Evolutionary conservation across 2,329 filamentous ascomycete genomes (phyloP).

Genomic region (Colletotrichum spaethianum): DNA sequence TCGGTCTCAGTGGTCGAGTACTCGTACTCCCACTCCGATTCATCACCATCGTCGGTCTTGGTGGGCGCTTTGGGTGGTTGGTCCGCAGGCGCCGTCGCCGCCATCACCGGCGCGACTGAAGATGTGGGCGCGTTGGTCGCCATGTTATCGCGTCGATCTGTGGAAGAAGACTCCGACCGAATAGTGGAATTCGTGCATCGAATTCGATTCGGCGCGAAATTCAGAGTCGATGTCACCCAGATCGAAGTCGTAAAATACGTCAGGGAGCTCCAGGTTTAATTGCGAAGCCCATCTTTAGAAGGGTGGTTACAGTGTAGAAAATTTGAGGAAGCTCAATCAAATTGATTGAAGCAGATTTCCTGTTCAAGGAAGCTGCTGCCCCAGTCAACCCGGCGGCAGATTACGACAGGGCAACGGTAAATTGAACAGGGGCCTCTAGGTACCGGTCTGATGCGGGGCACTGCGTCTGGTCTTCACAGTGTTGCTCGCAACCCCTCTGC

Average conservation of each 20-base stretch:
- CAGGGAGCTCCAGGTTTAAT: background rate
- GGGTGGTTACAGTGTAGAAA: background rate
- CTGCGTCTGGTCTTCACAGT: background rate
- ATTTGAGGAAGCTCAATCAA: slow-evolving; percentile 1
- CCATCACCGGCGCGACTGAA: slow-evolving; percentile 22
- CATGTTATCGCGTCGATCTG: slow-evolving; percentile 24
- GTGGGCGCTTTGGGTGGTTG: slow-evolving; percentile 5
- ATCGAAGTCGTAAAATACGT: background rate
- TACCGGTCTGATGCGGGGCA: slow-evolving; percentile 39
- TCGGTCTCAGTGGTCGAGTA: slow-evolving; percentile 76
- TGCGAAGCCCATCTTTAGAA: background rate
- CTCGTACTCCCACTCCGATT: slow-evolving; percentile 77
- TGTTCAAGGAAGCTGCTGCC: slow-evolving; percentile 15
- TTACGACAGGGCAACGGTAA: slow-evolving; percentile 26
- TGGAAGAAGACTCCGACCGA: slow-evolving; percentile 5
- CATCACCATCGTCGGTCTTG: slow-evolving; percentile 57
- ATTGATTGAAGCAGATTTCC: slow-evolving; percentile 20
- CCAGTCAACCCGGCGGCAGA: background rate
- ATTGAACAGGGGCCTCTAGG: slow-evolving; percentile 5
- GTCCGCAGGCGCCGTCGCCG: slow-evolving; percentile 29
- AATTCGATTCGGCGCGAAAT: too few species aligned
- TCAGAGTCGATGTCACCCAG: too few species aligned
- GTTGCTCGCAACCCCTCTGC: slow-evolving; percentile 40
- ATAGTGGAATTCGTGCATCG: slow-evolving; percentile 6
- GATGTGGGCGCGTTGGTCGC: slow-evolving; percentile 17